A percentile compares a stretch with the other conserved stretches of the same genome.
phyloP scores from a whole-genome alignment of 2,329 filamentous ascomycete genomes.

The Clonostachys sp. region DNA sequence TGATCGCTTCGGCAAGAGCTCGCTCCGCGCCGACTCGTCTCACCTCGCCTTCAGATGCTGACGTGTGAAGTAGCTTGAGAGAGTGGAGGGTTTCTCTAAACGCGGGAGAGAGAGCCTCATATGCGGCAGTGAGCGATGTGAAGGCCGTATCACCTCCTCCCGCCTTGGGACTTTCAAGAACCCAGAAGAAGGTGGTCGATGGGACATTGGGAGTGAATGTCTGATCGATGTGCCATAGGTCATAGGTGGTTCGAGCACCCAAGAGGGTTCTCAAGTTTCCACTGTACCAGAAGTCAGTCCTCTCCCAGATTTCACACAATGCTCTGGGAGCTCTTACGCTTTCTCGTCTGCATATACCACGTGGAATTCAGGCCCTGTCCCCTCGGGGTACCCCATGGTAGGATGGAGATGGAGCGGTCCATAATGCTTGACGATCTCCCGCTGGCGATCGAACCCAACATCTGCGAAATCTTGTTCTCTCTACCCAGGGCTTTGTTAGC shows the following conservation, averaged over 20 bases:
- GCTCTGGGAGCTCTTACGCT: slow-evolving; percentile 8
- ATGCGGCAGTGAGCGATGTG: slow-evolving; percentile 69
- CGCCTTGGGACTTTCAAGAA: slow-evolving; percentile 15
- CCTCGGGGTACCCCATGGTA: slow-evolving; percentile 21
- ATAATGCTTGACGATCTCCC: slow-evolving; percentile 19
- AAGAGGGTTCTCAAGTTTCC: slow-evolving; percentile 19
- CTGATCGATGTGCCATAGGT: slow-evolving; percentile 25
- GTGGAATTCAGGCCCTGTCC: slow-evolving; percentile 21
- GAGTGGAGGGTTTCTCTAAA: slow-evolving; percentile 75
- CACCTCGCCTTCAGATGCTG: slow-evolving; percentile 37
- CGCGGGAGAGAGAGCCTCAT: slow-evolving; percentile 67
- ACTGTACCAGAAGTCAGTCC: slow-evolving; percentile 1
- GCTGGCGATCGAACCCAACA: slow-evolving; percentile 20
- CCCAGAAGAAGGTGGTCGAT: slow-evolving; percentile 24
- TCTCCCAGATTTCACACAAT: neutral
- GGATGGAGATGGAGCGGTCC: slow-evolving; percentile 21
- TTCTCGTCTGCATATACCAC: slow-evolving; percentile 23
- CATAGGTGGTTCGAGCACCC: slow-evolving; percentile 15
- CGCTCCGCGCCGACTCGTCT: slow-evolving; percentile 76
- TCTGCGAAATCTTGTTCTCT: slow-evolving; percentile 23
- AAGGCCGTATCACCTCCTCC: slow-evolving; percentile 72
- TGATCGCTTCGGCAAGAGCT: slow-evolving; percentile 49
- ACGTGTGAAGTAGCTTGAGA: slow-evolving; percentile 24
- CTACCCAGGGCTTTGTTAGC: slow-evolving; percentile 1
- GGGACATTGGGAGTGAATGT: slow-evolving; percentile 22